These are phyloP conservation scores for Fusarium nelsonii DNA, from an alignment of 2,329 filamentous ascomycete species.

Conservation along the genomic window DNA sequence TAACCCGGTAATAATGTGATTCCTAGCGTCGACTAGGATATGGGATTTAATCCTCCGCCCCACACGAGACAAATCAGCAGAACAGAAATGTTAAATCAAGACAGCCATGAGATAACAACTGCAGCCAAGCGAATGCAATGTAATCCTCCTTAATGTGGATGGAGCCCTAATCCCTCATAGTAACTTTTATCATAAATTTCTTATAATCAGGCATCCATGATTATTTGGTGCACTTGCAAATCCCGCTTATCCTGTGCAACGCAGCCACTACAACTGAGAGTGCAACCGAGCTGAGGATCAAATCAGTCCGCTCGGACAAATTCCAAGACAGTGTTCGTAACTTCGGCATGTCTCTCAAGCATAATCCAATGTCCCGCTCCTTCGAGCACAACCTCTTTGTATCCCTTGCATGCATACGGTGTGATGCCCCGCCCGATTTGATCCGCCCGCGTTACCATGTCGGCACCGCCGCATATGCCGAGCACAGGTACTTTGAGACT, in stretches of 20 bases:
- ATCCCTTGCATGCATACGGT: slow-evolving; percentile 26
- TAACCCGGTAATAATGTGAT: too few species aligned
- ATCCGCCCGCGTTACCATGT: slow-evolving; percentile 33
- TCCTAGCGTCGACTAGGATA: not conserved
- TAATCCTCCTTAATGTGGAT: not conserved
- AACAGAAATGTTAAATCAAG: slow-evolving; percentile 4
- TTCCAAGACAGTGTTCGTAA: slow-evolving; percentile 20
- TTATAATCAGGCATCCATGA: not conserved
- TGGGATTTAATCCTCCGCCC: not conserved
- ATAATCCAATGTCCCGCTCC: slow-evolving; percentile 38
- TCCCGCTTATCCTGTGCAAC: not conserved
- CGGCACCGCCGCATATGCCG: slow-evolving; percentile 27
- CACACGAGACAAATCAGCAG: slow-evolving; percentile 20
- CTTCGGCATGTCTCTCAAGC: slow-evolving; percentile 31
- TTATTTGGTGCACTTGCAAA: not conserved
- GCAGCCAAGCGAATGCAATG: too few species aligned
- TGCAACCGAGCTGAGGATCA: not conserved
- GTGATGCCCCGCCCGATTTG: slow-evolving; percentile 16
- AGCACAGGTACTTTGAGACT: slow-evolving; percentile 31
- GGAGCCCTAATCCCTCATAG: not conserved
- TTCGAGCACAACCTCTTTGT: slow-evolving; percentile 23
- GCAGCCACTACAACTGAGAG: too few species aligned
- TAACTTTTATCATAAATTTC: too few species aligned
- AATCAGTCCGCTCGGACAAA: slow-evolving; percentile 3
- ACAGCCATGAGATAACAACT: not conserved